These are phyloP conservation scores for Daldinia caldariorum DNA, from an alignment of 495 filamentous ascomycete species.

Conservation along the genomic window DNA sequence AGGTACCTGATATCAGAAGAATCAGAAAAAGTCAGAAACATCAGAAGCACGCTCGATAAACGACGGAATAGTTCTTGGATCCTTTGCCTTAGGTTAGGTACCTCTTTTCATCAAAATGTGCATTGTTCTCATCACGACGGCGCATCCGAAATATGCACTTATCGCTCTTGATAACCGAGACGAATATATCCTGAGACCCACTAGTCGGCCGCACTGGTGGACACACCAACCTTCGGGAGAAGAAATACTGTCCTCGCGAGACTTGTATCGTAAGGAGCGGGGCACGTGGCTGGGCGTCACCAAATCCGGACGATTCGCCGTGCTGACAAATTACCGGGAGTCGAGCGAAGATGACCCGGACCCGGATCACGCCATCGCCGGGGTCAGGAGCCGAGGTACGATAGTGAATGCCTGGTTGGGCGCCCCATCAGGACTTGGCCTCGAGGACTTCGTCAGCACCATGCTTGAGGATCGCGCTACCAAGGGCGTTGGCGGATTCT, in stretches of 20 bases:
- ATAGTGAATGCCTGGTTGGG: constrained; percentile 92
- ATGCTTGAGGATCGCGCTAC: constrained; percentile 74
- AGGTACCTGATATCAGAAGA: constrained; percentile 3
- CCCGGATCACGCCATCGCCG: constrained; percentile 62
- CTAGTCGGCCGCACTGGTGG: constrained; percentile 87
- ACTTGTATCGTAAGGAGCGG: constrained; percentile 62
- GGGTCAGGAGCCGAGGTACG: constrained; percentile 75
- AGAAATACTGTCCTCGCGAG: constrained; percentile 61
- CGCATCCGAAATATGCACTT: constrained; percentile 88
- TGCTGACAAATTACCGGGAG: constrained; percentile 95
- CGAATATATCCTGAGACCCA: constrained; percentile 93
- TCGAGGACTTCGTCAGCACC: constrained; percentile 70
- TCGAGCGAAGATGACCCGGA: constrained; percentile 61
- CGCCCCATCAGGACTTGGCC: constrained; percentile 58
- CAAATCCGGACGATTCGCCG: constrained; percentile 81
- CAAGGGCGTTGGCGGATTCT: constrained; percentile 88
- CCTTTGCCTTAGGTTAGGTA: not conserved
- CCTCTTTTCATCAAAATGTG: constrained; percentile 72
- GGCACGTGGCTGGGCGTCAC: constrained; percentile 98
- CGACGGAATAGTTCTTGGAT: not conserved
- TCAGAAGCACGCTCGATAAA: not conserved
- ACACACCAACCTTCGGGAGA: constrained; percentile 52
- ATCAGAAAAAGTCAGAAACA: not conserved
- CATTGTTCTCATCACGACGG: constrained; percentile 88
- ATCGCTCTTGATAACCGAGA: constrained; percentile 94